A percentile compares a stretch with the other conserved stretches of the same genome.
These are phyloP conservation scores for Chondrus crispus DNA, from an alignment of 23 red algal genomes.

Conservation along the genomic window DNA sequence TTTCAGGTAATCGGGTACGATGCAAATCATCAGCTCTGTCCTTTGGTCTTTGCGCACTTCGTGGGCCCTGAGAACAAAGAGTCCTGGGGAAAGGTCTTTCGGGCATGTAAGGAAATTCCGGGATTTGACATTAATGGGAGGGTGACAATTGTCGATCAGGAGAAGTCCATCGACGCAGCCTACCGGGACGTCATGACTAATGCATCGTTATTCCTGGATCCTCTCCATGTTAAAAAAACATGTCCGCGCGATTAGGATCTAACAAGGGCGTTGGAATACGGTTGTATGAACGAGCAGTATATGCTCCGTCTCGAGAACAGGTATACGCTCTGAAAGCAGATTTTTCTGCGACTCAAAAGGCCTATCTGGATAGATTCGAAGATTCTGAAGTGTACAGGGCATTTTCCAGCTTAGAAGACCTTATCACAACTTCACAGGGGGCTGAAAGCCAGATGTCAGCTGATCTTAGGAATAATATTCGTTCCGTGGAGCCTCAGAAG, in stretches of 20 bases:
- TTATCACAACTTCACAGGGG: background rate
- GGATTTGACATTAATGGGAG: background rate
- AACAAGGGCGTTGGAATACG: background rate
- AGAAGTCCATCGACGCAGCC: constrained; percentile 27
- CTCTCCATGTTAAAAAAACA: constrained; percentile 43
- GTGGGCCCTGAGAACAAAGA: background rate
- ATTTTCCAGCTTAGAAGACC: background rate
- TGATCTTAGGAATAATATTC: background rate
- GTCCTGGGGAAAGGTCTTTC: constrained; percentile 19
- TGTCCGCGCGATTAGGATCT: background rate
- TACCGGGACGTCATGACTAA: constrained; percentile 7
- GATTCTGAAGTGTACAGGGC: background rate
- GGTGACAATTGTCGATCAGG: constrained; percentile 17
- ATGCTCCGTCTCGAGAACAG: background rate
- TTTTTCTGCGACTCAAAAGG: no score
- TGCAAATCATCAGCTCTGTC: constrained; percentile 7
- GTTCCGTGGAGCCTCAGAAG: background rate
- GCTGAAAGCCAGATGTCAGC: background rate
- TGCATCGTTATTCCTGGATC: constrained; percentile 26
- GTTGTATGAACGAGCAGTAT: background rate
- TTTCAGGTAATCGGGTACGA: constrained; percentile 39
- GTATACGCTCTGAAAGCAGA: background rate
- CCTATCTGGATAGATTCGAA: background rate
- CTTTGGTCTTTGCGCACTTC: constrained; percentile 25
- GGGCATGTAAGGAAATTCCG: background rate